Percentiles rank a stretch among this genome's conserved stretches.
These are phyloP conservation scores for Combretum micranthum DNA, from an alignment of 345 rosid genomes.

Conservation along the genomic window DNA sequence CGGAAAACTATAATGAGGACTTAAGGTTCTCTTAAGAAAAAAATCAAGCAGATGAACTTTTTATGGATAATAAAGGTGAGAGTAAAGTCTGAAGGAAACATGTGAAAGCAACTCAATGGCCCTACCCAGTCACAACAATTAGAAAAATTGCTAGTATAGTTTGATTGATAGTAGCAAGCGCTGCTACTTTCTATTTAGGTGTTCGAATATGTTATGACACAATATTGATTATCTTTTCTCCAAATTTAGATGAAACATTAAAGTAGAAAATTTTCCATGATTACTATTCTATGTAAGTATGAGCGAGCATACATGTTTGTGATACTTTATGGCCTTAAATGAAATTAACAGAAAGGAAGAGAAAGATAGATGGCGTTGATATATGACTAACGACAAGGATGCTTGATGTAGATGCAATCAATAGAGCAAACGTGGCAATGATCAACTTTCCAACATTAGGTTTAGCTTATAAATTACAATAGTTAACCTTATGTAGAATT, in stretches of 20 bases:
- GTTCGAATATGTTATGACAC: constrained; percentile 41
- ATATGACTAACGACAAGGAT: not conserved
- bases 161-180: constrained; percentile 36
- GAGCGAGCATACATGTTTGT: too few species aligned
- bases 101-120: not conserved
- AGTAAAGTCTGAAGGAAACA: not conserved
- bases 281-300: too few species aligned
- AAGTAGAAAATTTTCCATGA: not conserved
- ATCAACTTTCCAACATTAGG: constrained; percentile 21
- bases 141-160: constrained; percentile 39
- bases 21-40: too few species aligned
- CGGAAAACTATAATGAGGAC: too few species aligned
- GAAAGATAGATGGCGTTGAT: too few species aligned
- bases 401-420: constrained; percentile 16
- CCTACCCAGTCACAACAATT: constrained; percentile 52
- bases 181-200: constrained; percentile 38
- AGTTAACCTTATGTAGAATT: too few species aligned
- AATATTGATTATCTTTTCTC: constrained; percentile 61
- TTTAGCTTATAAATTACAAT: constrained; percentile 9
- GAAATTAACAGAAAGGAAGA: too few species aligned
- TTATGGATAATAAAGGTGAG: too few species aligned
- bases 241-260: constrained; percentile 46
- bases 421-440: constrained; percentile 13
- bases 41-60: too few species aligned
- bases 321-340: too few species aligned